A percentile compares a stretch with the other conserved stretches of the same genome.
Conservation (phyloP, 176 grass and related monocot genomes). For the Aegilops tauschii region DNA sequence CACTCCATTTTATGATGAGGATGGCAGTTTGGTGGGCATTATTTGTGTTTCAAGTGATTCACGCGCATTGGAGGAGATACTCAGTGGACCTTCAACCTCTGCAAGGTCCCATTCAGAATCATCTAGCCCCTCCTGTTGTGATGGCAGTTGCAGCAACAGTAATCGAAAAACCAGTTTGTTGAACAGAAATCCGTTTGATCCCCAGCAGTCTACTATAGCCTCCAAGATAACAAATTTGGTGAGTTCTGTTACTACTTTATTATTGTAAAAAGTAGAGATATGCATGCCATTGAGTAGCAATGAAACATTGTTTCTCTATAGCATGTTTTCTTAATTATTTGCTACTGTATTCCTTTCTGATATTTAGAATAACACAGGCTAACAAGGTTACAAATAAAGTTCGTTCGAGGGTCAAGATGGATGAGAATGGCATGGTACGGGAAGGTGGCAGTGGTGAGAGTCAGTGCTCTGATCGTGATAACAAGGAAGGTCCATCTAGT, state of each 20-base stretch:
- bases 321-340: constrained; percentile 37
- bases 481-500: constrained; percentile 65
- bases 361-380: constrained; percentile 84
- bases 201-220: constrained; percentile 72
- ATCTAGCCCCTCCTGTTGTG: constrained; percentile 18
- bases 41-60: constrained; percentile 84
- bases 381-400: constrained; percentile 97
- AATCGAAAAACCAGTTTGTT: constrained; percentile 45
- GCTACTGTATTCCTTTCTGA: constrained; percentile 52
- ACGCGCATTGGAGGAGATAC: constrained; percentile 51
- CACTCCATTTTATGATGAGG: constrained; percentile 92
- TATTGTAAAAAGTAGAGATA: constrained; percentile 7
- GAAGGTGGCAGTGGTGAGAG: constrained; percentile 56
- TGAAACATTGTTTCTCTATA: constrained; percentile 18
- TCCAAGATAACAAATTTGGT: constrained; percentile 93
- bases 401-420: constrained; percentile 64
- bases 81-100: constrained; percentile 43
- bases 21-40: constrained; percentile 79
- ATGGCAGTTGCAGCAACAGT: constrained; percentile 42
- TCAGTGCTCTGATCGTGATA: constrained; percentile 56
- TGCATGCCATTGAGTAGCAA: not conserved
- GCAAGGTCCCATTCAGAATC: constrained; percentile 41
- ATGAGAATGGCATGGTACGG: constrained; percentile 54
- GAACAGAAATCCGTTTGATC: constrained; percentile 52
- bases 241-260: constrained; percentile 31